A percentile compares a stretch with the other conserved stretches of the same genome.
These are phyloP conservation scores for Hura crepitans DNA, from an alignment of 441 rosid species.

Conservation along the genomic window DNA sequence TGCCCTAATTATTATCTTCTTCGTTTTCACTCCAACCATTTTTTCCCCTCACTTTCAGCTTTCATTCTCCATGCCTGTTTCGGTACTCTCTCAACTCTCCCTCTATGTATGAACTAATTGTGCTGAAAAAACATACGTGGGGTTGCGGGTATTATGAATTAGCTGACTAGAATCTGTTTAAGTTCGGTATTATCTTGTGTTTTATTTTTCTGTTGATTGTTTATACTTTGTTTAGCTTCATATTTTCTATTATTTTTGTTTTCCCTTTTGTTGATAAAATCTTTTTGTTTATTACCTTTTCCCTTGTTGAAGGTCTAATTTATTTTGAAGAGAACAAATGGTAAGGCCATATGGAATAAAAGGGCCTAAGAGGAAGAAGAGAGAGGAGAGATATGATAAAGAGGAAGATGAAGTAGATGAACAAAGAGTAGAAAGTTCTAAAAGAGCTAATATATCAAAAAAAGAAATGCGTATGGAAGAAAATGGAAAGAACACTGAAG, in stretches of 20 bases:
- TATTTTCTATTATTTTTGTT: not conserved
- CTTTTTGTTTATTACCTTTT: not conserved
- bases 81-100: too few species aligned
- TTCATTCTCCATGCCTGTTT: too few species aligned
- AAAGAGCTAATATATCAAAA: not conserved
- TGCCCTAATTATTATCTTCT: too few species aligned
- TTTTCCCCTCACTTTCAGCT: too few species aligned
- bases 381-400: constrained; percentile 24
- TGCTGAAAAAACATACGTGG: too few species aligned
- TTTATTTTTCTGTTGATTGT: not conserved
- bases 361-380: constrained; percentile 28
- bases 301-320: constrained; percentile 6
- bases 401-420: constrained; percentile 20
- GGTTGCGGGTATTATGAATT: too few species aligned
- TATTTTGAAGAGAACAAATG: constrained; percentile 13
- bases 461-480: not conserved
- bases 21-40: too few species aligned
- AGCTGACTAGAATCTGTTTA: not conserved
- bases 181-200: not conserved
- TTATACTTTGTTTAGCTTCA: not conserved
- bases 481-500: not conserved
- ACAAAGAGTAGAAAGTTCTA: not conserved
- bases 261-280: not conserved
- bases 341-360: constrained; percentile 25
- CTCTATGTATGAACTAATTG: too few species aligned